A percentile compares a stretch with the other conserved stretches of the same genome.
phyloP scores from a whole-genome alignment of 1,139 yeast species.

The Hansenula lynferdii region DNA sequence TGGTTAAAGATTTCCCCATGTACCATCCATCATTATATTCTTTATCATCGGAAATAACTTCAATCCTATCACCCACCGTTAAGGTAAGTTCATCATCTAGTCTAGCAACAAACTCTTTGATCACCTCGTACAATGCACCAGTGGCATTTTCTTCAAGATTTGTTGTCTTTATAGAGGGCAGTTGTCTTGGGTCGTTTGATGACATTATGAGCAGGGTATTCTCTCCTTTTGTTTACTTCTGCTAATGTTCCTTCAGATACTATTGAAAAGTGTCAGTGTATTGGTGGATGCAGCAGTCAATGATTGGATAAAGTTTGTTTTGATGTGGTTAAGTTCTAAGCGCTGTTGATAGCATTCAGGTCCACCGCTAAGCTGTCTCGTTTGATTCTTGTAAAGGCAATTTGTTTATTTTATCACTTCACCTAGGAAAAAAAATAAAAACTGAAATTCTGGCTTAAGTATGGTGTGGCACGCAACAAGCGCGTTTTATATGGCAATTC shows the following conservation, averaged over 20 bases:
- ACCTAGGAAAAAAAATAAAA: not conserved
- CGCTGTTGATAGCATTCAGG: too few species aligned
- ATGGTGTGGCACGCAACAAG: not conserved
- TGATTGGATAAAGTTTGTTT: too few species aligned
- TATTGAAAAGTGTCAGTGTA: too few species aligned
- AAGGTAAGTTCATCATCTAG: constrained; percentile 85
- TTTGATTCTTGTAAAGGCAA: not conserved
- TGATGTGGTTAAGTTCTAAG: too few species aligned
- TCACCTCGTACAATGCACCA: constrained; percentile 43
- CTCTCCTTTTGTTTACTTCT: not conserved
- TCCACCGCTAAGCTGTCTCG: too few species aligned
- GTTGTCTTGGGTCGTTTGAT: constrained; percentile 4
- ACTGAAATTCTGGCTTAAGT: not conserved
- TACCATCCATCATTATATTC: constrained; percentile 99
- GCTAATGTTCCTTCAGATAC: not conserved
- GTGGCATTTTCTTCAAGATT: constrained; percentile 17
- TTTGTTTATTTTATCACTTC: not conserved
- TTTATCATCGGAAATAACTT: constrained; percentile 86
- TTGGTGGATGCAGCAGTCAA: too few species aligned
- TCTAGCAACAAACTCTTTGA: constrained; percentile 82
- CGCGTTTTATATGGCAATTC: not conserved
- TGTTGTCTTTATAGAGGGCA: constrained; percentile 14
- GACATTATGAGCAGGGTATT: not conserved
- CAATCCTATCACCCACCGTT: constrained; percentile 78
- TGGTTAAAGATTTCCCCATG: constrained; percentile 72